These are phyloP conservation scores for Populus tremula DNA, from an alignment of 345 rosid species.

Conservation along the genomic window DNA sequence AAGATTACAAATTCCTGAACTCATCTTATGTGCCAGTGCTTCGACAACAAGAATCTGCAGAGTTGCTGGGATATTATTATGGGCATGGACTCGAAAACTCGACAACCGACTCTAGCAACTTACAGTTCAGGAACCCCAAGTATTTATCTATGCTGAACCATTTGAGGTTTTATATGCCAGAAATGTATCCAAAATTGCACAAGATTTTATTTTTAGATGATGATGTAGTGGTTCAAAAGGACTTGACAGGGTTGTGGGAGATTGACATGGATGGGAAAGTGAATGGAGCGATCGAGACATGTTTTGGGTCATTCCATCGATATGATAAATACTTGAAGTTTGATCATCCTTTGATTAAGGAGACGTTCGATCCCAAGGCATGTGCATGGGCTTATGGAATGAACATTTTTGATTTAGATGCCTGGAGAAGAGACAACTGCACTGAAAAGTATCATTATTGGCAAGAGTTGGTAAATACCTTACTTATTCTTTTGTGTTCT, in stretches of 20 bases:
- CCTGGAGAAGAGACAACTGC: conserved; percentile 6
- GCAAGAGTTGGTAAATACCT: conserved; percentile 6
- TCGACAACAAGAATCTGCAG: background rate
- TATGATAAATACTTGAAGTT: conserved; percentile 6
- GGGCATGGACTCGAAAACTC: background rate
- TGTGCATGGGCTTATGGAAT: conserved; percentile 21
- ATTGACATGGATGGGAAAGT: conserved; percentile 14
- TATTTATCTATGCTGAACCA: conserved; percentile 11
- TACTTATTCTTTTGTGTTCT: no score
- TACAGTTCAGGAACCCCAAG: conserved; percentile 15
- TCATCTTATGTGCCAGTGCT: conserved; percentile 13
- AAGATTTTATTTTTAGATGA: conserved; percentile 13
- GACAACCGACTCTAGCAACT: background rate
- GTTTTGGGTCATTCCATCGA: conserved; percentile 9
- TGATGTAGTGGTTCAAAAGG: conserved; percentile 19
- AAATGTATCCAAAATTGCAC: conserved; percentile 12
- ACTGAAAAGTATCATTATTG: conserved; percentile 10
- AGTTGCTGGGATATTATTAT: background rate
- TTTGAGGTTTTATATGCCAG: conserved; percentile 13
- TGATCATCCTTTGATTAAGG: background rate
- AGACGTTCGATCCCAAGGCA: conserved; percentile 7
- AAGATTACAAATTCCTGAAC: conserved; percentile 15
- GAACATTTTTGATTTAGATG: conserved; percentile 12
- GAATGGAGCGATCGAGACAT: conserved; percentile 14
- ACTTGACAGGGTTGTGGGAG: conserved; percentile 9